Base-by-base conservation (phyloP, 176 grass and related monocot genomes). In the Oryza coarctata region DNA sequence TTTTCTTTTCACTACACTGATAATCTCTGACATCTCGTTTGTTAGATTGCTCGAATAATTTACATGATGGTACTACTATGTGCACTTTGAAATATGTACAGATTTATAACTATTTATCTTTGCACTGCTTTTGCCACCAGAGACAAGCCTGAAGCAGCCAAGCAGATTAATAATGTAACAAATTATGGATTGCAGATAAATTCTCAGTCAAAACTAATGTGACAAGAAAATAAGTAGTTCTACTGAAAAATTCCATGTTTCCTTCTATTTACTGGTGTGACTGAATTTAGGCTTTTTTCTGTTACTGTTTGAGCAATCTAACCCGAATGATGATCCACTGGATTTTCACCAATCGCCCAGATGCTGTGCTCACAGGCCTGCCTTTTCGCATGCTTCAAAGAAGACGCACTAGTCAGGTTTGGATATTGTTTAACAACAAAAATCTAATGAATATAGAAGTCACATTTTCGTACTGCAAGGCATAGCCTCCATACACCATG, bases 361-460 rank as follows among this genome's bases (percentile, higher is more conserved):
- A 35, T 94, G 92, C 26, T 62, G 80, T 38, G 85, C 83, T 20
- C 25, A 52, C 31, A 97, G 67, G 34, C 88, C 77, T 7, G 83
- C 90, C 27, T 81, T 40, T 12, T 94, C 84, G 5, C 94, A 94
- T 11, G 86, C 86, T 15, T 63, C 62, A 9, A 94, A 92, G 86
- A 94, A 92, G 18, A 87, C 71, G 18, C 78, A 85, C 28, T 94
- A 88, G 33, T 97, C 92, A 97, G 70, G 62, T 89, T 92, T 44
- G 84, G 77, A 47, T 94, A 97, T 41, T 94, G 95, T 41, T 97
- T 94, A 40, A 94, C 95, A 91, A 81, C 40, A 81, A 10, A 60
- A 3, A 3, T 77, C 33, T 3, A 45, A 70, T 63, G 44, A 77
- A 84, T 80, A 84, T 20, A 75, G 68, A 22, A 52, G 6, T 9